Conservation (phyloP, 192 early-diverging fungal genomes). For the Helicostylum pulchrum region DNA sequence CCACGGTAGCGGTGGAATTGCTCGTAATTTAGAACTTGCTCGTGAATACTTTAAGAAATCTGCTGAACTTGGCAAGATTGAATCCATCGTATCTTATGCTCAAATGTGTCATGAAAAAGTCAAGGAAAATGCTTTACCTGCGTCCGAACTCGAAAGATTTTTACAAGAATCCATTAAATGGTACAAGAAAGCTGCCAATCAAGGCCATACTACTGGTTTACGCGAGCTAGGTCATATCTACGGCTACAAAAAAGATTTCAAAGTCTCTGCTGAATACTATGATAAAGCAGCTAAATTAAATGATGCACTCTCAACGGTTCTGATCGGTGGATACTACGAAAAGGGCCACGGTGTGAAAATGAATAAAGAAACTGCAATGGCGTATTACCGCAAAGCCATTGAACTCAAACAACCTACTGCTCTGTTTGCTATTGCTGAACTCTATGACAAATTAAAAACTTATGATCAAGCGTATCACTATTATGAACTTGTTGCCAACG, state of each 20-base stretch:
- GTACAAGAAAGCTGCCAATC: slow-evolving; percentile 38
- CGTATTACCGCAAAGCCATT: slow-evolving; percentile 27
- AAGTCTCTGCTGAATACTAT: slow-evolving; percentile 31
- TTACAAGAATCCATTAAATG: slow-evolving; percentile 19
- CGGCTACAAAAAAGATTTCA: slow-evolving; percentile 30
- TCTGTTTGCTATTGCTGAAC: slow-evolving; percentile 28
- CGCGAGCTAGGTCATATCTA: slow-evolving; percentile 39
- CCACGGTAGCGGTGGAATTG: slow-evolving; percentile 31
- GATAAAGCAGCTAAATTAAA: slow-evolving; percentile 36
- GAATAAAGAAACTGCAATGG: slow-evolving; percentile 28
- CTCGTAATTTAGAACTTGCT: slow-evolving; percentile 30
- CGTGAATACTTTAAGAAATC: slow-evolving; percentile 33
- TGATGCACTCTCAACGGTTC: slow-evolving; percentile 31
- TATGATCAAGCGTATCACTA: slow-evolving; percentile 31
- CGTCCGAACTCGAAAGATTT: background rate
- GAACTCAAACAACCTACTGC: slow-evolving; percentile 30
- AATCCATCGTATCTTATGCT: slow-evolving; percentile 25
- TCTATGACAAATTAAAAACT: slow-evolving; percentile 26
- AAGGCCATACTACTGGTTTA: slow-evolving; percentile 25
- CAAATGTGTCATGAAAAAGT: slow-evolving; percentile 9
- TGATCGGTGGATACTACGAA: slow-evolving; percentile 40
- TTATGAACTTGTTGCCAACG: slow-evolving; percentile 20
- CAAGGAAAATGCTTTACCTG: slow-evolving; percentile 22
- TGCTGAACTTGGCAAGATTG: slow-evolving; percentile 19
- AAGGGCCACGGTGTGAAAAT: slow-evolving; percentile 37